phyloP scores from a whole-genome alignment of 345 rosid genomes.

The Rhizophora mangle region DNA sequence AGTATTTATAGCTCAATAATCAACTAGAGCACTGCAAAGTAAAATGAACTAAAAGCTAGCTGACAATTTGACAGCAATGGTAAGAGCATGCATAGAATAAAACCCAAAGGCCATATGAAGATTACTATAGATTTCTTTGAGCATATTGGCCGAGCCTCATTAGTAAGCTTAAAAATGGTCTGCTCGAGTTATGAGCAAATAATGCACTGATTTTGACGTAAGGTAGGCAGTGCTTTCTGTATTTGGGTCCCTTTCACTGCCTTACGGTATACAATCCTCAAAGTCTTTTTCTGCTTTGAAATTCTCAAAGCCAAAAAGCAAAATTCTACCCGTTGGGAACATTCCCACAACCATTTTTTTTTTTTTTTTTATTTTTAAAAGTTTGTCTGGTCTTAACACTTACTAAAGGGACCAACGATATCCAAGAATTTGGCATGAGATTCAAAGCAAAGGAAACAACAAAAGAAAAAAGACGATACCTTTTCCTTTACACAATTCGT shows the following conservation, averaged over 20 bases:
- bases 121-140: no score
- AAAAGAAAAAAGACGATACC: neutral
- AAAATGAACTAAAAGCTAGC: no score
- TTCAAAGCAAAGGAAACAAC: slow-evolving; percentile 29
- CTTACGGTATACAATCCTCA: slow-evolving; percentile 1
- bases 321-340: slow-evolving; percentile 32
- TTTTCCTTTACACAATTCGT: slow-evolving; percentile 29
- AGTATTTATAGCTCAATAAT: neutral
- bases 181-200: neutral
- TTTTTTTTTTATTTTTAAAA: neutral
- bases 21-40: no score
- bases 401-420: slow-evolving; percentile 12
- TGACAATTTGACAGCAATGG: no score
- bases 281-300: neutral
- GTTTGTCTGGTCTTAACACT: slow-evolving; percentile 21
- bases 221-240: slow-evolving; percentile 8
- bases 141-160: no score
- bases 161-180: no score
- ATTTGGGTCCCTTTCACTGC: slow-evolving; percentile 1
- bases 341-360: slow-evolving; percentile 27
- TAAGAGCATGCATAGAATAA: no score
- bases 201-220: slow-evolving; percentile 6
- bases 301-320: neutral
- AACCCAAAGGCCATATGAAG: no score
- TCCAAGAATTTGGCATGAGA: slow-evolving; percentile 19